Base-by-base conservation (phyloP, 768 basidiomycete species). In the Glaciozyma martinii region DNA sequence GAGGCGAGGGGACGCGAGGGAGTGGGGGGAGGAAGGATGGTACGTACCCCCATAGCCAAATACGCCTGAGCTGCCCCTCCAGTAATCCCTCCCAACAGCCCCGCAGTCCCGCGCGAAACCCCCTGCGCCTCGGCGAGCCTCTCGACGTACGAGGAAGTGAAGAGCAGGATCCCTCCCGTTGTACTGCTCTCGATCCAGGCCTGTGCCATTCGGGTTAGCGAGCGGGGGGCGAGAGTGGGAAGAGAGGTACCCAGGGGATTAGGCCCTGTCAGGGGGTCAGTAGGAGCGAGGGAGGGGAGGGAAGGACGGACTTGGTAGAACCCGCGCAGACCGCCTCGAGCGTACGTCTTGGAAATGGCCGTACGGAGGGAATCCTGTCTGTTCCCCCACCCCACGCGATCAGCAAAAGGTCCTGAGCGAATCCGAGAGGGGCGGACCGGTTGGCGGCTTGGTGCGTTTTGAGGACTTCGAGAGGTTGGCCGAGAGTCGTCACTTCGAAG, bases 61-160 rank as follows among this genome's bases (percentile, higher is more conserved):
- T 99, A 99, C 30, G 94, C 94, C 78, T 99, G 95, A 49, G 89
- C 90, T 70, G 97, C 80, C 80, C 95, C 95, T 74, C 95, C 95
- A 15, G 86, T 86, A 87, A 97, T 94, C 70, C 95, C 95, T 68
- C 95, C 95, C 52, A 98, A 77, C 71, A 98, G 81, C 70, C 95
- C 95, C 66, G 88, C 87, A 52, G 81, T 80, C 27, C 85, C 91
- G 40, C 90, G 86, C 74, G 80, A 86, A 63, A 92, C 78, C 16
- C 89, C 90, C 74, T 86, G 78, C 12, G 74, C 68, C 46, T 83
- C 79, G 25, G 80, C 78, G 21, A 82, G 82, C 75, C 94, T 89
- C 37, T 68, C 67, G 43, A 98, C 86, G 76, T 93, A 90, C 5
- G 90, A 88, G 32, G 93, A 90, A 23, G 92, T 86, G 80, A 98